Conservation (phyloP, 1,284 basidiomycete genomes). For the Taiwanofungus camphoratus region DNA sequence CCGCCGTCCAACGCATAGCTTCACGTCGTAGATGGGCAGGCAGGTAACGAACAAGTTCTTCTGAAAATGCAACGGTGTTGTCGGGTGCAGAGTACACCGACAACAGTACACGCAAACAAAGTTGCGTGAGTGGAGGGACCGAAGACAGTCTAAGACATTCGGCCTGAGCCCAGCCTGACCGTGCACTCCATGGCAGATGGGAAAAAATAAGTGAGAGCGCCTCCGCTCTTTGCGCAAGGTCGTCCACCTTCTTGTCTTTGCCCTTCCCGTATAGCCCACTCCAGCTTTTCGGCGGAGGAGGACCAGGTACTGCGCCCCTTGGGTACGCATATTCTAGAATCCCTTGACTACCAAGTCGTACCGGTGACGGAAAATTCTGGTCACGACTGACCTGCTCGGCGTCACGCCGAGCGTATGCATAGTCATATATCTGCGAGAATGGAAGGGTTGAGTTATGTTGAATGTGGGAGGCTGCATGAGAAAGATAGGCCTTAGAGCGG, state of each 20-base stretch:
- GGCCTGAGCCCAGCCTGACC: slow-evolving; percentile 13
- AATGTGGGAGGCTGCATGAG: slow-evolving; percentile 19
- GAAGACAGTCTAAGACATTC: slow-evolving; percentile 1
- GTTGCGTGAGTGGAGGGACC: slow-evolving; percentile 41
- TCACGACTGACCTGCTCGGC: slow-evolving; percentile 2
- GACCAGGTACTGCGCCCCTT: slow-evolving; percentile 23
- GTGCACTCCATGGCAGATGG: slow-evolving; percentile 22
- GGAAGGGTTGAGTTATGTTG: slow-evolving; percentile 26
- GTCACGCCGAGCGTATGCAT: not conserved
- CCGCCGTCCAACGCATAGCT: slow-evolving; percentile 49
- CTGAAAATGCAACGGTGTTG: slow-evolving; percentile 25
- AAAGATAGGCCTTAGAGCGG: slow-evolving; percentile 33
- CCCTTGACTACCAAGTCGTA: slow-evolving; percentile 15
- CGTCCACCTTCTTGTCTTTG: slow-evolving; percentile 5
- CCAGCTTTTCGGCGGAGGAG: slow-evolving; percentile 24
- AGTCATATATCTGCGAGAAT: slow-evolving; percentile 27
- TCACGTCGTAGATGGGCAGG: slow-evolving; percentile 51
- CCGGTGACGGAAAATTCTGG: slow-evolving; percentile 6
- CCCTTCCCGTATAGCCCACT: slow-evolving; percentile 15
- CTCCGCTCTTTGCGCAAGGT: slow-evolving; percentile 40
- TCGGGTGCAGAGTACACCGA: slow-evolving; percentile 16
- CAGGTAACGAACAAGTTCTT: slow-evolving; percentile 43
- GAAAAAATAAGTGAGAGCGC: slow-evolving; percentile 49
- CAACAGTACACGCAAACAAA: slow-evolving; percentile 36
- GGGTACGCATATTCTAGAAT: slow-evolving; percentile 23